Evolutionary conservation across 1,139 yeast genomes (phyloP).

Genomic region (Geotrichum restrictum): DNA sequence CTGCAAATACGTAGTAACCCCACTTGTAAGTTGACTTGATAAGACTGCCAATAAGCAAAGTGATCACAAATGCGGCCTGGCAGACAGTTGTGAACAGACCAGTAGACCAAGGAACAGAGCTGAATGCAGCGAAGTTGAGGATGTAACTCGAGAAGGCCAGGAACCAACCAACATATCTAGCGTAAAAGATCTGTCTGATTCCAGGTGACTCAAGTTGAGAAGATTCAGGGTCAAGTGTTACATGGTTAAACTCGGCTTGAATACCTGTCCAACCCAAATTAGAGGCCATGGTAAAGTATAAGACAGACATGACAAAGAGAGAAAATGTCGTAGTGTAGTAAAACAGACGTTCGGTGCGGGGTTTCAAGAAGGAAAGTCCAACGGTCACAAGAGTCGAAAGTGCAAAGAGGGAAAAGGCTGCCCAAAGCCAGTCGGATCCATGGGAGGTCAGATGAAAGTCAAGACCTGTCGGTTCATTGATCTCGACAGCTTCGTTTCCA

Average conservation of each 20-base stretch:
- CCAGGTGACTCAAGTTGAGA: slow-evolving; percentile 39
- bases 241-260: slow-evolving; percentile 55
- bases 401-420: slow-evolving; percentile 53
- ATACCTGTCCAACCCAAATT: slow-evolving; percentile 61
- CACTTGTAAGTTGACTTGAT: slow-evolving; percentile 59
- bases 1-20: slow-evolving; percentile 54
- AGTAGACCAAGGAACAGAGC: slow-evolving; percentile 42
- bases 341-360: slow-evolving; percentile 43
- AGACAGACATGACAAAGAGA: slow-evolving; percentile 47
- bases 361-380: slow-evolving; percentile 41
- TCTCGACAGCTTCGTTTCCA: slow-evolving; percentile 48
- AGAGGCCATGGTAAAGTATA: slow-evolving; percentile 64
- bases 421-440: slow-evolving; percentile 72
- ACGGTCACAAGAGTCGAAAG: slow-evolving; percentile 43
- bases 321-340: slow-evolving; percentile 48
- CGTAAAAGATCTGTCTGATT: slow-evolving; percentile 61
- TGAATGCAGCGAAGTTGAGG: slow-evolving; percentile 47
- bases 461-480: slow-evolving; percentile 46
- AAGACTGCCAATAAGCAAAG: slow-evolving; percentile 52
- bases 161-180: slow-evolving; percentile 66
- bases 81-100: slow-evolving; percentile 44
- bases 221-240: slow-evolving; percentile 32
- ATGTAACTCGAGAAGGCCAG: slow-evolving; percentile 56
- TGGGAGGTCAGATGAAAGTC: slow-evolving; percentile 54
- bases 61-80: slow-evolving; percentile 51